These are phyloP conservation scores for Aspergillus phoenicis DNA, from an alignment of 2,329 filamentous ascomycete species.

Conservation along the genomic window DNA sequence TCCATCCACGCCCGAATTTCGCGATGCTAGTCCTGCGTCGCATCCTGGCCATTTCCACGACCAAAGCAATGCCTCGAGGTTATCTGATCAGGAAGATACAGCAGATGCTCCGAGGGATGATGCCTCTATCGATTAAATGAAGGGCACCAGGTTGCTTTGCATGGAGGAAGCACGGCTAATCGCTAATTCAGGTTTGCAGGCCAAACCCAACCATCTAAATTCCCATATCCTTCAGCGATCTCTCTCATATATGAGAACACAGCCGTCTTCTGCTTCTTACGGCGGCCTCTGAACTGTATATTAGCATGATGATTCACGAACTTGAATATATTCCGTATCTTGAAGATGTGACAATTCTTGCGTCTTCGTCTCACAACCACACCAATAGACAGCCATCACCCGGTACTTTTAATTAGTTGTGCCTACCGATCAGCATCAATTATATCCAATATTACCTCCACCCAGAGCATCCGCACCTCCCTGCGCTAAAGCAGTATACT, in stretches of 20 bases:
- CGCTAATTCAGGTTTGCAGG: constrained; percentile 8
- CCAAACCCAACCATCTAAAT: not conserved
- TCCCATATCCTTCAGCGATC: not conserved
- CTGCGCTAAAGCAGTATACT: not conserved
- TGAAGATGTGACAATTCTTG: not conserved
- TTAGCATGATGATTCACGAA: constrained; percentile 22
- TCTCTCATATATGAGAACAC: not conserved
- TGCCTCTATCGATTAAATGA: not conserved
- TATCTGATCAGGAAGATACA: not conserved
- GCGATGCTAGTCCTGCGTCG: constrained; percentile 5
- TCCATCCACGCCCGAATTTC: constrained; percentile 15
- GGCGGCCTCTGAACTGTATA: not conserved
- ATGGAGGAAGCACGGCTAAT: not conserved
- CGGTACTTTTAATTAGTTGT: too few species aligned
- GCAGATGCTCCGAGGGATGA: not conserved
- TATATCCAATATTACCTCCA: not conserved
- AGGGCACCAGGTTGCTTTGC: not conserved
- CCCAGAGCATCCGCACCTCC: not conserved
- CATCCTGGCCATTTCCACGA: constrained; percentile 7
- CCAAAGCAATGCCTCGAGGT: not conserved
- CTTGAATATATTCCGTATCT: constrained; percentile 13
- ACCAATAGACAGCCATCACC: too few species aligned
- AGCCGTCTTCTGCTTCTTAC: not conserved
- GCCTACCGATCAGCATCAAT: too few species aligned
- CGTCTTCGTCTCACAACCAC: not conserved